These are phyloP conservation scores for Eragrostis tef DNA, from an alignment of 202 grass and related monocot genomes.

Conservation along the genomic window DNA sequence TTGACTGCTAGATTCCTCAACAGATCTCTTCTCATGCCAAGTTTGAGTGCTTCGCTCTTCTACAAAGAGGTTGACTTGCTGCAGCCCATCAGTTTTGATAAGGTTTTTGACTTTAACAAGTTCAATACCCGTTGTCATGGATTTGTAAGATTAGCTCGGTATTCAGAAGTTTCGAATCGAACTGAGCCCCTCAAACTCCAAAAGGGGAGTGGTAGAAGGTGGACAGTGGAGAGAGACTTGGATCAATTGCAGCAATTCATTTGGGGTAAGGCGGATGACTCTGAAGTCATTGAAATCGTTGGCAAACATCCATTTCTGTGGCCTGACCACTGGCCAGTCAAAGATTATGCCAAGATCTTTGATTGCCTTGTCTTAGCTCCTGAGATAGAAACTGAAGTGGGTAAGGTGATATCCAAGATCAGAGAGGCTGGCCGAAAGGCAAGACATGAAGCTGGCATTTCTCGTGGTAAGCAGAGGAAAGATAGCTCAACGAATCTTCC, in stretches of 20 bases:
- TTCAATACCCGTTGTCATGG: conserved; percentile 77
- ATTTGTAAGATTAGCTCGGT: conserved; percentile 77
- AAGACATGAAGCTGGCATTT: conserved; percentile 51
- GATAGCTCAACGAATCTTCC: conserved; percentile 31
- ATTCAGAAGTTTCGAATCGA: conserved; percentile 76
- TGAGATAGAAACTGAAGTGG: conserved; percentile 84
- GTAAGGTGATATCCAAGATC: conserved; percentile 91
- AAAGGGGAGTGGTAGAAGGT: conserved; percentile 92
- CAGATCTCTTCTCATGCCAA: conserved; percentile 92
- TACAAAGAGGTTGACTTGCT: conserved; percentile 97
- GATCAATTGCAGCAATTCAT: conserved; percentile 69
- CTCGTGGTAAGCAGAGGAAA: conserved; percentile 47
- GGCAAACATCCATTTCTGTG: conserved; percentile 96
- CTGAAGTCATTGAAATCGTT: conserved; percentile 72
- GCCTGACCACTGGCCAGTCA: conserved; percentile 92
- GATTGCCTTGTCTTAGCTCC: conserved; percentile 73
- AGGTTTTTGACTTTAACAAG: conserved; percentile 84
- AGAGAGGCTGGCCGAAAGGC: conserved; percentile 60
- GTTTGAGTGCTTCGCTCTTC: conserved; percentile 85
- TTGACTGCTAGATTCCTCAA: conserved; percentile 87
- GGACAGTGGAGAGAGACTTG: conserved; percentile 90
- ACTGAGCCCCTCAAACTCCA: conserved; percentile 61
- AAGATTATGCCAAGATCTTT: conserved; percentile 79
- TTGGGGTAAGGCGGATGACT: conserved; percentile 51
- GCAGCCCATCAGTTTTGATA: conserved; percentile 77